Percentiles rank a stretch among this genome's conserved stretches.
These are phyloP conservation scores for Lyophyllum semitale DNA, from an alignment of 768 basidiomycete genomes.

Conservation along the genomic window DNA sequence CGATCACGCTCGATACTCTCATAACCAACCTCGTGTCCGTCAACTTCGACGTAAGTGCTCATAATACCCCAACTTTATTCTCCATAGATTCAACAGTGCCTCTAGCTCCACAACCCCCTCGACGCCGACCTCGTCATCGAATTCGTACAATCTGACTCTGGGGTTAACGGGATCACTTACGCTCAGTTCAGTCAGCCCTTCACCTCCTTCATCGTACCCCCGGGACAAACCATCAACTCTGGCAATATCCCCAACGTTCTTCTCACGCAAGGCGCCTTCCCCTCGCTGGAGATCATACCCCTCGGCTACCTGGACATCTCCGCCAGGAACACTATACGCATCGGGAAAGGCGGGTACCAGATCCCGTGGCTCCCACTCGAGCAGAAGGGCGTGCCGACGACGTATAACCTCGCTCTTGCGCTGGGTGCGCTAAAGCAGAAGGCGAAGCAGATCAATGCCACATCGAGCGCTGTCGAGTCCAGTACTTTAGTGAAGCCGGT, in stretches of 20 bases:
- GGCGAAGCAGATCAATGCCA: slow-evolving; percentile 19
- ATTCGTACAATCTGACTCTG: slow-evolving; percentile 57
- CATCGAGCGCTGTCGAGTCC: slow-evolving; percentile 9
- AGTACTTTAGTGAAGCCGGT: neutral
- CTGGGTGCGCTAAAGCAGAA: slow-evolving; percentile 20
- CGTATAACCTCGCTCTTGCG: slow-evolving; percentile 39
- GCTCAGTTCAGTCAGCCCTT: slow-evolving; percentile 63
- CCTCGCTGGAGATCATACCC: slow-evolving; percentile 59
- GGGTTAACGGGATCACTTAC: slow-evolving; percentile 52
- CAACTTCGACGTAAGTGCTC: slow-evolving; percentile 54
- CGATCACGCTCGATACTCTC: slow-evolving; percentile 52
- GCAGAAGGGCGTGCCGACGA: slow-evolving; percentile 54
- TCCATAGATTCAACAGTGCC: neutral
- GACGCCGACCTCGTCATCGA: slow-evolving; percentile 58
- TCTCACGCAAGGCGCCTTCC: slow-evolving; percentile 58
- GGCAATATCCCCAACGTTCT: slow-evolving; percentile 59
- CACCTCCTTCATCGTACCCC: slow-evolving; percentile 54
- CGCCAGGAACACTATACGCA: slow-evolving; percentile 45
- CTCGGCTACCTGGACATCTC: slow-evolving; percentile 54
- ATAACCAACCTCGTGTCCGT: slow-evolving; percentile 50
- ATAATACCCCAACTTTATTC: neutral
- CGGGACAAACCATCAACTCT: slow-evolving; percentile 61
- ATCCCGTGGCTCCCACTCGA: slow-evolving; percentile 67
- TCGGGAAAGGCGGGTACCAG: slow-evolving; percentile 57
- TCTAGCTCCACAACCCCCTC: slow-evolving; percentile 56